Conservation (phyloP, 2,329 filamentous ascomycete genomes). For the Pseudogymnoascus sp. region DNA sequence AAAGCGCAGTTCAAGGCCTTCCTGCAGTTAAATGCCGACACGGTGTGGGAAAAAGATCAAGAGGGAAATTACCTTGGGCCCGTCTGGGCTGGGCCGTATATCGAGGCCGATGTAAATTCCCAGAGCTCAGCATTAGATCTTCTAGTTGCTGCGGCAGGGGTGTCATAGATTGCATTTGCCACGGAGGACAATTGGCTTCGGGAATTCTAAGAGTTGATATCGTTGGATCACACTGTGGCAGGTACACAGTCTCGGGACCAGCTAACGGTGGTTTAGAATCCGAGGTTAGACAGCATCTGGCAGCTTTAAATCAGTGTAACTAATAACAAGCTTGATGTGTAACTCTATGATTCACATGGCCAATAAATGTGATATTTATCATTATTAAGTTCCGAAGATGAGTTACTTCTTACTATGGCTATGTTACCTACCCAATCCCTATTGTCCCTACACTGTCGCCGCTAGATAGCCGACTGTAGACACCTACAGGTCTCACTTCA, state of each 20-base stretch:
- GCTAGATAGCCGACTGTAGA: background rate
- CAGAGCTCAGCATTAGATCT: slow-evolving; percentile 60
- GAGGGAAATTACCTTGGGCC: slow-evolving; percentile 47
- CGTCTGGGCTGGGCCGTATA: slow-evolving; percentile 56
- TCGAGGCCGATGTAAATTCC: slow-evolving; percentile 45
- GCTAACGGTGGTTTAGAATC: background rate
- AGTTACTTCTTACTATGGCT: background rate
- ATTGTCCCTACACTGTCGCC: background rate
- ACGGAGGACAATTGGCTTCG: background rate
- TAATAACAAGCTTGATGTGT: background rate
- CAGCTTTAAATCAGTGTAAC: background rate
- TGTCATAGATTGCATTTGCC: slow-evolving; percentile 5
- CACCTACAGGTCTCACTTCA: background rate
- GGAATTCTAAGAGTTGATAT: background rate
- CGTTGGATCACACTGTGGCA: background rate
- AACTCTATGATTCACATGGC: background rate
- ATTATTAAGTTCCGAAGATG: background rate
- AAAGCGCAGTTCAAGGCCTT: slow-evolving; percentile 43
- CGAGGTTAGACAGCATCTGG: background rate
- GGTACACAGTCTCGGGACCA: background rate
- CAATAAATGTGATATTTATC: background rate
- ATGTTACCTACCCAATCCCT: background rate
- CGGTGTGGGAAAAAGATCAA: slow-evolving; percentile 54
- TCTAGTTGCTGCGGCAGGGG: slow-evolving; percentile 48
- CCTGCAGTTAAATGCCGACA: slow-evolving; percentile 53